phyloP scores from a whole-genome alignment of 441 rosid species.

The Sinapis alba region DNA sequence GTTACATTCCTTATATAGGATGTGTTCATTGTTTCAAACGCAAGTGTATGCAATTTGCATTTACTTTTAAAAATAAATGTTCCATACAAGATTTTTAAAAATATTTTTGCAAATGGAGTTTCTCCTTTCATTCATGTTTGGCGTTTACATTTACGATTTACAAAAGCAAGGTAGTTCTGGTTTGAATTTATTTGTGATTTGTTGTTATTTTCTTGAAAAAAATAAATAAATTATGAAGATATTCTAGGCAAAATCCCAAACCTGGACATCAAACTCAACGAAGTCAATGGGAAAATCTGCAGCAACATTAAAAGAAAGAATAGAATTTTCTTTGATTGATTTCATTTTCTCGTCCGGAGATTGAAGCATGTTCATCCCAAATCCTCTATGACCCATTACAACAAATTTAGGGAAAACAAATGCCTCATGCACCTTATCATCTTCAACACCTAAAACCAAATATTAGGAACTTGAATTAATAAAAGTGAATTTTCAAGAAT shows the following conservation, averaged over 20 bases:
- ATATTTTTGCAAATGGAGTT: neutral
- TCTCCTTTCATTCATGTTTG: neutral
- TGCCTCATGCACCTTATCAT: slow-evolving; percentile 23
- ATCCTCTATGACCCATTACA: slow-evolving; percentile 65
- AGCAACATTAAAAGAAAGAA: slow-evolving; percentile 56
- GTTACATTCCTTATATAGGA: slow-evolving; percentile 19
- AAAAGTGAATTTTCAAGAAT: neutral
- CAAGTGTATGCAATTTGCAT: neutral
- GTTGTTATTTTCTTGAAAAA: neutral
- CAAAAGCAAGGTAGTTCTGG: neutral
- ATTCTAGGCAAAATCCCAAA: neutral
- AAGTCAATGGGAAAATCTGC: slow-evolving; percentile 48
- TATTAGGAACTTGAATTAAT: neutral
- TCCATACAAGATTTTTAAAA: neutral
- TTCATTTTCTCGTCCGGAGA: slow-evolving; percentile 49
- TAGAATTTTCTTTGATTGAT: slow-evolving; percentile 59
- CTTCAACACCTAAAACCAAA: slow-evolving; percentile 21
- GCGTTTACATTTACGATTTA: neutral
- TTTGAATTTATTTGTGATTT: neutral
- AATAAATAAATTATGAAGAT: neutral
- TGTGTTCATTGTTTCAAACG: neutral
- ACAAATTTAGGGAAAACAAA: slow-evolving; percentile 47
- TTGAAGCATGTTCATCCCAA: slow-evolving; percentile 65
- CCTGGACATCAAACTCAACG: slow-evolving; percentile 77
- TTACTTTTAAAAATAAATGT: neutral